Conservation (phyloP, 177 flowering plant genomes). For the Viscum album region DNA sequence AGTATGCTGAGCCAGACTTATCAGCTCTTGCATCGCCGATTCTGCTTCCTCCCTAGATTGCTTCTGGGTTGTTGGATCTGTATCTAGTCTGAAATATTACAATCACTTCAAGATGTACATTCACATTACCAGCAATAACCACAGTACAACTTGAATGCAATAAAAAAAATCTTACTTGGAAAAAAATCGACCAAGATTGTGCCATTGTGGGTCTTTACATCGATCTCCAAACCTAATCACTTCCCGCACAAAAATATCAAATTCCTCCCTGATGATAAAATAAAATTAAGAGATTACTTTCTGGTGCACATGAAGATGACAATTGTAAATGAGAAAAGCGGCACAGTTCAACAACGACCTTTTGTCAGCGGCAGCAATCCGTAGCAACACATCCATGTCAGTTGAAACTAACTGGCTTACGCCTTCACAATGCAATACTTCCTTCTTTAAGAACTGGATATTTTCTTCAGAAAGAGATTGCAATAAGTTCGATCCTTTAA, state of each 20-base stretch:
- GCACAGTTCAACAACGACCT: conserved; percentile 33
- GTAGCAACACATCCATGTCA: conserved; percentile 55
- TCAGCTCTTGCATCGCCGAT: conserved; percentile 48
- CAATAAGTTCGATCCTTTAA: conserved; percentile 60
- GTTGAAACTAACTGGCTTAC: conserved; percentile 57
- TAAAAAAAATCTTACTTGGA: conserved; percentile 39
- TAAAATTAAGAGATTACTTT: neutral
- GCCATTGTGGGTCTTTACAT: conserved; percentile 93
- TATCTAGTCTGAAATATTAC: conserved; percentile 36
- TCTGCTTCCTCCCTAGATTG: conserved; percentile 42
- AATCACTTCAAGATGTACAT: conserved; percentile 12
- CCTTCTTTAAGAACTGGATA: conserved; percentile 46
- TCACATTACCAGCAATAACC: neutral
- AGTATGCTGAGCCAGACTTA: conserved; percentile 53
- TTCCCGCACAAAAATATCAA: conserved; percentile 49
- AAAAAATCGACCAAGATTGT: conserved; percentile 62
- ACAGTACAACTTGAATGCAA: conserved; percentile 6
- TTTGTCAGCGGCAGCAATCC: conserved; percentile 77
- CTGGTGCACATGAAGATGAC: neutral
- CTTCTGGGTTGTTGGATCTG: conserved; percentile 25
- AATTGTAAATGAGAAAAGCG: neutral
- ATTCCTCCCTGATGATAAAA: conserved; percentile 47
- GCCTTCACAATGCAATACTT: conserved; percentile 54
- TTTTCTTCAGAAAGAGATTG: conserved; percentile 67
- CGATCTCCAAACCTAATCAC: conserved; percentile 72